Percentiles rank a stretch among this genome's conserved stretches.
These are phyloP conservation scores for Paraphaeosphaeria sporulosa DNA, from an alignment of 2,329 filamentous ascomycete genomes.

Conservation along the genomic window DNA sequence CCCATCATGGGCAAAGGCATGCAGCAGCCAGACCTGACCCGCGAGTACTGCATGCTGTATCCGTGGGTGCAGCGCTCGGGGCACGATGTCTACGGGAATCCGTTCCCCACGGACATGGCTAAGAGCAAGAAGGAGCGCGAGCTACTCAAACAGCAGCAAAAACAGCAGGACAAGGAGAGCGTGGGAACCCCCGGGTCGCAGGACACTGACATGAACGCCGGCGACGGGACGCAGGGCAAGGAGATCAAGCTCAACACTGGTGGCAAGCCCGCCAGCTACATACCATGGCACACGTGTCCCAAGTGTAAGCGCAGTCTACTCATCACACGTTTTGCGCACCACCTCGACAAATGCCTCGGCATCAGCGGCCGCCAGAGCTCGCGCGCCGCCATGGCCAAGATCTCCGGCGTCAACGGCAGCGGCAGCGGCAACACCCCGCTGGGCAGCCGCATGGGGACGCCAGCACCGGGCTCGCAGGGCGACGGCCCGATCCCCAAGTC, in stretches of 20 bases:
- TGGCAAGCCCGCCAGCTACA: slow-evolving; percentile 55
- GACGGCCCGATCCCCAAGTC: slow-evolving; percentile 34
- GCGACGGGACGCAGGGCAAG: slow-evolving; percentile 41
- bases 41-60: slow-evolving; percentile 79
- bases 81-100: slow-evolving; percentile 83
- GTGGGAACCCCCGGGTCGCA: slow-evolving; percentile 56
- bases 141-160: slow-evolving; percentile 53
- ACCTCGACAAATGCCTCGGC: slow-evolving; percentile 68
- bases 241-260: slow-evolving; percentile 59
- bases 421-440: slow-evolving; percentile 52
- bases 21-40: slow-evolving; percentile 65
- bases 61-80: slow-evolving; percentile 79
- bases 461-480: slow-evolving; percentile 46
- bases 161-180: slow-evolving; percentile 52
- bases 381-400: slow-evolving; percentile 58
- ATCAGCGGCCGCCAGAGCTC: slow-evolving; percentile 62
- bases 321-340: slow-evolving; percentile 67
- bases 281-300: slow-evolving; percentile 65
- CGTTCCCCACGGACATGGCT: slow-evolving; percentile 77
- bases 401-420: slow-evolving; percentile 47
- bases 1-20: slow-evolving; percentile 75
- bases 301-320: slow-evolving; percentile 68
- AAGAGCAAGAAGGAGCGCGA: slow-evolving; percentile 79
- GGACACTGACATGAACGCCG: slow-evolving; percentile 48
- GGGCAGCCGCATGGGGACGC: slow-evolving; percentile 53